Evolutionary conservation across 371 early-diverging fungal species (phyloP), one percentile per base, ranked within the genome.

Genomic region (Conidiobolus incongruus): DNA sequence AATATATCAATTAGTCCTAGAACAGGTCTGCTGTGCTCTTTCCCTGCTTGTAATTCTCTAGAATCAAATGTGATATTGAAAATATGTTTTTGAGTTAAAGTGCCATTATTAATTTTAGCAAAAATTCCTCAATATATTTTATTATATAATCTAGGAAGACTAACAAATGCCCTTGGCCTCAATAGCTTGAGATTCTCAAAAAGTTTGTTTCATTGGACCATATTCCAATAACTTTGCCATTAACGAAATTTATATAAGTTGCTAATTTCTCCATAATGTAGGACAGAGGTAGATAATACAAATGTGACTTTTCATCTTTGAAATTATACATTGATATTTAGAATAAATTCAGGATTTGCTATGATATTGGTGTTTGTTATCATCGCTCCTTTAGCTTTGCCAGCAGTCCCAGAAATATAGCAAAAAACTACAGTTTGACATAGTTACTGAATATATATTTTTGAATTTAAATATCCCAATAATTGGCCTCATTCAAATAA

Each of bases 121-220:
- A 68, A 62, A 39, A 97, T 66, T 24, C 69, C 72, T 50, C 68
- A 75, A 56, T 93, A 81, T 47, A 98, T 72, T 21, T 84, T 64
- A 69, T 92, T 92, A 40, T 93, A 64, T 21, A 96, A 65, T 31
- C 95, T 74, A 5, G 98, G 96, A 11, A 95, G 95, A n/a, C 81
- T 66, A 38, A 64, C 60, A 52, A 98, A 77, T 45, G 78, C 51
- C 10, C 81, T 82, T 0, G 98, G 98, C 40, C 68, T 62, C 28
- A 89, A 66, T 1, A 65, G 59, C 28, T 68, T 70, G 45, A 84
- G 63, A 58, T 98, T 95, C 10, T 86, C 82, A 46, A 87, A 55
- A 15, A 98, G 55, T 11, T 62, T 52, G 37, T 63, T 61, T 24
- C 74, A 62, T 59, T 87, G 77, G 81, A 63, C 56, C 56, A 92